Conservation (phyloP, 208 protist species). For the Crithidia expoeki region DNA sequence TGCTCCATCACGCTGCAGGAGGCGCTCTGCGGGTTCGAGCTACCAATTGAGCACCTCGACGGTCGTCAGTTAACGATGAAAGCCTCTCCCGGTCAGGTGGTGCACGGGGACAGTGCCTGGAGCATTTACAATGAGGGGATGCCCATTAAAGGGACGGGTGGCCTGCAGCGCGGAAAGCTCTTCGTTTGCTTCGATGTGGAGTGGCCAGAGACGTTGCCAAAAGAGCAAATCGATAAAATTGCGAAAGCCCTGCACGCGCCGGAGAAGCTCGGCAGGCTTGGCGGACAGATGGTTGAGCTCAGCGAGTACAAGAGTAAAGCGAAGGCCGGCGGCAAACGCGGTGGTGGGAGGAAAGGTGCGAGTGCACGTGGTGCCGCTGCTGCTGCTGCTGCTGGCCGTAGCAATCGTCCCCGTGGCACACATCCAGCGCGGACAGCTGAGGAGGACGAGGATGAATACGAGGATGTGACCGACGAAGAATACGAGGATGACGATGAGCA, state of each 20-base stretch:
- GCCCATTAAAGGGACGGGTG: conserved; percentile 81
- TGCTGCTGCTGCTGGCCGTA: conserved; percentile 8
- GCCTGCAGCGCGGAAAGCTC: conserved; percentile 77
- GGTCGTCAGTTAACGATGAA: conserved; percentile 74
- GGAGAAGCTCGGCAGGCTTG: conserved; percentile 46
- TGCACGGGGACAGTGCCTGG: conserved; percentile 77
- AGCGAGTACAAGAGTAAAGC: conserved; percentile 28
- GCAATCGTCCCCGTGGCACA: conserved; percentile 1
- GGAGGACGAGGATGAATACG: conserved; percentile 44
- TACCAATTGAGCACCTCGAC: conserved; percentile 92
- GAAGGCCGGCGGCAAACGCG: conserved; percentile 27
- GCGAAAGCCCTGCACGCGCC: conserved; percentile 46
- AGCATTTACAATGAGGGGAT: conserved; percentile 89
- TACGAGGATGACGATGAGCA: conserved; percentile 35
- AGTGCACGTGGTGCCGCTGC: background rate
- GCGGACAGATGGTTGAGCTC: conserved; percentile 72
- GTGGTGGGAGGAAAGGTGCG: conserved; percentile 1
- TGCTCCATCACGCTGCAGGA: conserved; percentile 90
- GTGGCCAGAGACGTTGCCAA: conserved; percentile 73
- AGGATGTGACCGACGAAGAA: conserved; percentile 44
- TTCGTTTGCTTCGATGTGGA: conserved; percentile 86
- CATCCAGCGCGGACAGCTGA: conserved; percentile 1
- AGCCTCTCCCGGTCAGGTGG: conserved; percentile 68
- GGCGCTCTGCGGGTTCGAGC: conserved; percentile 92
- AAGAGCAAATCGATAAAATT: conserved; percentile 39